Evolutionary conservation across 176 grass and related monocot species (phyloP).

Genomic region (Carex pumila): DNA sequence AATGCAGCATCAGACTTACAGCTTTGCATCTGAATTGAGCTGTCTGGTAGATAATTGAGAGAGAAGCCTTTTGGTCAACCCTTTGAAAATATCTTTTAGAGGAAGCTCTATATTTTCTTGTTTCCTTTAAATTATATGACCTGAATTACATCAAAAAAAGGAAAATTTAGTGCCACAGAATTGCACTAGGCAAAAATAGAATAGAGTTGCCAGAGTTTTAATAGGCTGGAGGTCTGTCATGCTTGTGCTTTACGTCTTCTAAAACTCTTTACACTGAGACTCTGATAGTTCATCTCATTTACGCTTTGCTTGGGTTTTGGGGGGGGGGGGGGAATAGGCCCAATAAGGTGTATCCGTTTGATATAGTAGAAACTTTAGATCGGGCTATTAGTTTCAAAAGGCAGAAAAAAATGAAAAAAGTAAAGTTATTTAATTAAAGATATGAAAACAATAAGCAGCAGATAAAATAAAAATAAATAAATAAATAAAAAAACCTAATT

Average conservation of each 20-base stretch:
- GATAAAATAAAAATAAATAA: no score
- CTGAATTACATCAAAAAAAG: conserved; percentile 3
- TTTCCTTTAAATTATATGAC: background rate
- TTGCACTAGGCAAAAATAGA: background rate
- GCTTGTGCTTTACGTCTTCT: background rate
- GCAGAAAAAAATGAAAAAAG: background rate
- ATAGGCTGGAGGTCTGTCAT: background rate
- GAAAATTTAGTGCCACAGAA: background rate
- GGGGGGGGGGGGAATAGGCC: background rate
- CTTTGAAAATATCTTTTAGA: conserved; percentile 15
- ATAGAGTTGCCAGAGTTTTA: background rate
- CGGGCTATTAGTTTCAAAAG: background rate
- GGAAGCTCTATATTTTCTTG: conserved; percentile 11
- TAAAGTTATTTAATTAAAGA: background rate
- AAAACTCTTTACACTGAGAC: background rate
- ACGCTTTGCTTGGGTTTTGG: background rate
- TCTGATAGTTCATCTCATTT: background rate
- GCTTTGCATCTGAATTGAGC: conserved; percentile 20
- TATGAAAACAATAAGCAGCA: background rate
- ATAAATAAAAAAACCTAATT: background rate
- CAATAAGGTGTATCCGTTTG: background rate
- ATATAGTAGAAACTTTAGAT: background rate
- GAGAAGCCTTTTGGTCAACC: conserved; percentile 8
- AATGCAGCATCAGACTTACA: background rate
- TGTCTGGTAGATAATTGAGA: background rate